A percentile compares a stretch with the other conserved stretches of the same genome.
phyloP scores from a whole-genome alignment of 495 filamentous ascomycete genomes.

The Baudoinia panamericana region DNA sequence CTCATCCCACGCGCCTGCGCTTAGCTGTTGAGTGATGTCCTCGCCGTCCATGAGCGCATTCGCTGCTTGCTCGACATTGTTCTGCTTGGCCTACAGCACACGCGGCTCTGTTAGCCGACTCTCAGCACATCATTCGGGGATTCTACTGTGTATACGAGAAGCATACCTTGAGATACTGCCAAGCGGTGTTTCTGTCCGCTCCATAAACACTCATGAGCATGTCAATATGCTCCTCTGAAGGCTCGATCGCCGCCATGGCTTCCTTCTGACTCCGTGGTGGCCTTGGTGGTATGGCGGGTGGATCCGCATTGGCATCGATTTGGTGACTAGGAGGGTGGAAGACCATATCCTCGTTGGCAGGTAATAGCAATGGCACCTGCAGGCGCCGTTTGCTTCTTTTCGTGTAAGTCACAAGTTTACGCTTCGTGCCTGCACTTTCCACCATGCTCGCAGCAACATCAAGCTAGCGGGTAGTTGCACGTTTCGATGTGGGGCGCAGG shows the following conservation, averaged over 20 bases:
- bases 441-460: no score
- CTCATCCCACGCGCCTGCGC: constrained; percentile 8
- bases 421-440: no score
- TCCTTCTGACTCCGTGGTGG: constrained; percentile 9
- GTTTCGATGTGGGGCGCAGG: no score
- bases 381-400: neutral
- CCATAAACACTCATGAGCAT: constrained; percentile 7
- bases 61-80: constrained; percentile 5
- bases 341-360: constrained; percentile 1
- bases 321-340: neutral
- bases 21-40: constrained; percentile 2
- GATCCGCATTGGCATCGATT: neutral
- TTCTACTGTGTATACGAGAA: no score
- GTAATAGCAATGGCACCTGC: neutral
- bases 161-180: constrained; percentile 14
- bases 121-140: no score
- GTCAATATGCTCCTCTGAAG: constrained; percentile 4
- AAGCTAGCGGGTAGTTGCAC: no score
- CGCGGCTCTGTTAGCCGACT: no score
- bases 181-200: neutral
- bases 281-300: constrained; percentile 2
- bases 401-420: constrained; percentile 1
- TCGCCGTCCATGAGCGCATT: constrained; percentile 13
- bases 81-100: constrained; percentile 10
- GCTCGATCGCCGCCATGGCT: constrained; percentile 6